These are phyloP conservation scores for Noccaea bulbosa DNA, from an alignment of 345 rosid species.

Conservation along the genomic window DNA sequence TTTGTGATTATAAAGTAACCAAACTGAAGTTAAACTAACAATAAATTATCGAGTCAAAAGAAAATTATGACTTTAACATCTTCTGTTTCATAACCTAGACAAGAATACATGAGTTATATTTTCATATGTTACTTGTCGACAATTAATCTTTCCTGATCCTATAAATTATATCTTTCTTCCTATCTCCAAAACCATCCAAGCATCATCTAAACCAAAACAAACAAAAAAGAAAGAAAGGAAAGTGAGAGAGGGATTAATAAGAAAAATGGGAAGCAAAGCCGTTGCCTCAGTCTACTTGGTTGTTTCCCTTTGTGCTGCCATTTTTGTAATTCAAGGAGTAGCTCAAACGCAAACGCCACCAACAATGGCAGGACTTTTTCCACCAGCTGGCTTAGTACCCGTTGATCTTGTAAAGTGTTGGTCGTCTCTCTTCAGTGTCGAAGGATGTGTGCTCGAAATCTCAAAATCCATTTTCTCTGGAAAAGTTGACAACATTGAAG, in stretches of 20 bases:
- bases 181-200: constrained; percentile 13
- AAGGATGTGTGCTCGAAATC: constrained; percentile 41
- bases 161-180: not conserved
- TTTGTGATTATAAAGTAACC: too few species aligned
- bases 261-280: constrained; percentile 13
- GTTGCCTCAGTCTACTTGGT: constrained; percentile 2
- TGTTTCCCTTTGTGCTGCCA: constrained; percentile 1
- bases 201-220: constrained; percentile 1
- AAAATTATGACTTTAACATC: not conserved
- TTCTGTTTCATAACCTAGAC: constrained; percentile 17
- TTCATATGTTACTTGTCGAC: not conserved
- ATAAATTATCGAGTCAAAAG: not conserved
- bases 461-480: constrained; percentile 23
- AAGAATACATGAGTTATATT: not conserved
- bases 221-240: not conserved
- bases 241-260: not conserved
- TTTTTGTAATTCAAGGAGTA: not conserved
- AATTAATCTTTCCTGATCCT: not conserved
- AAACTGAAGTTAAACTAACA: too few species aligned
- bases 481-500: too few species aligned
- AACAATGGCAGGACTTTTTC: not conserved
- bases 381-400: not conserved
- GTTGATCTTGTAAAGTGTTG: constrained; percentile 32
- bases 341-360: constrained; percentile 11
- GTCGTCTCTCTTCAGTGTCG: constrained; percentile 21